These are phyloP conservation scores for Erigeron canadensis DNA, from an alignment of 129 eudicot species.

Conservation along the genomic window DNA sequence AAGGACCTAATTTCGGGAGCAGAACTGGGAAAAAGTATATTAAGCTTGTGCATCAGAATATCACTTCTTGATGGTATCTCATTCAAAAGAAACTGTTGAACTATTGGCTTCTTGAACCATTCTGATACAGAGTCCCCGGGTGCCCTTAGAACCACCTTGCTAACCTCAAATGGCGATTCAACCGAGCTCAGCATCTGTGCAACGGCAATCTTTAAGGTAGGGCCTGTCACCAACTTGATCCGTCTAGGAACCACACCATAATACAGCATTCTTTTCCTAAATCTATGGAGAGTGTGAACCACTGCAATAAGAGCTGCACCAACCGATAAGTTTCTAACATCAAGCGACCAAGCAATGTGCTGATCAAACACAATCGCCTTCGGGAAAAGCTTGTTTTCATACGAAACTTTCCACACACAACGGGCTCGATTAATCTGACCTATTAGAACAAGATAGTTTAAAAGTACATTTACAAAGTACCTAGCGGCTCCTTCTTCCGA, in stretches of 20 bases:
- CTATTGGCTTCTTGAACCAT: constrained; percentile 99
- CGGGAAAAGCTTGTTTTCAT: constrained; percentile 93
- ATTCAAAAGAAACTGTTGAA: constrained; percentile 89
- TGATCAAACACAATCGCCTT: constrained; percentile 98
- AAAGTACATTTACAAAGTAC: constrained; percentile 89
- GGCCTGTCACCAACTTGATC: constrained; percentile 92
- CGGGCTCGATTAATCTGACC: constrained; percentile 98
- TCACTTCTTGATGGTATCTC: constrained; percentile 96
- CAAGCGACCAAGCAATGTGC: constrained; percentile 99
- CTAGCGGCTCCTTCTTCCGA: constrained; percentile 87
- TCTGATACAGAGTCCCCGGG: constrained; percentile 95
- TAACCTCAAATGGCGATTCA: constrained; percentile 95
- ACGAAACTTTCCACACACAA: constrained; percentile 97
- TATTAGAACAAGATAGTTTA: constrained; percentile 94
- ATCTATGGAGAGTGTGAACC: constrained; percentile 95
- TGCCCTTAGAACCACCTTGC: constrained; percentile 96
- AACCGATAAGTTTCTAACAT: constrained; percentile 91
- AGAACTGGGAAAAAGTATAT: constrained; percentile 86
- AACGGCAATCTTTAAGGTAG: constrained; percentile 82
- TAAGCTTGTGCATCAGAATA: constrained; percentile 94
- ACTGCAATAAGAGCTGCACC: constrained; percentile 97
- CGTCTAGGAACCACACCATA: constrained; percentile 96
- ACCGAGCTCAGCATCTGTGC: constrained; percentile 79
- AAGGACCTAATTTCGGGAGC: constrained; percentile 91
- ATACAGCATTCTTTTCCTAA: constrained; percentile 92